Percentiles rank a stretch among this genome's conserved stretches.
Conservation (phyloP, 2,329 filamentous ascomycete species). For the Sclerotinia subarctica region DNA sequence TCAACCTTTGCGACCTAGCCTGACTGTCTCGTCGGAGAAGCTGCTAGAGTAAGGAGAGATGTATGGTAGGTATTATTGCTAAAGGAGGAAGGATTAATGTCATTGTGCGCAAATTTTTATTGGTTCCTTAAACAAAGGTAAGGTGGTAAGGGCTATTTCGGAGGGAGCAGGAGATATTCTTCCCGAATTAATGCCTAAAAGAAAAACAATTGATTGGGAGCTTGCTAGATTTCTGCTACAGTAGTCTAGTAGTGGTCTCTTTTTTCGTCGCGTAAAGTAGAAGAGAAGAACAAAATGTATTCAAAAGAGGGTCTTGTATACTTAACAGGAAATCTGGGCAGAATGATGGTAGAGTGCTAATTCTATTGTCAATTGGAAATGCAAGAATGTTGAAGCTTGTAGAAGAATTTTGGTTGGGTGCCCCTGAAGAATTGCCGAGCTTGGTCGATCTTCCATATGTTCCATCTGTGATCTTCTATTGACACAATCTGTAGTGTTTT, state of each 20-base stretch:
- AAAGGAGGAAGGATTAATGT: not conserved
- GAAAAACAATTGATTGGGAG: not conserved
- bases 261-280: not conserved
- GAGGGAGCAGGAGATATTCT: not conserved
- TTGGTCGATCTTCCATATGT: not conserved
- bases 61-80: not conserved
- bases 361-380: not conserved
- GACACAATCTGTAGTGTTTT: not conserved
- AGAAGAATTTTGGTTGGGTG: not conserved
- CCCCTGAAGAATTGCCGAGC: too few relatives aligned
- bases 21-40: not conserved
- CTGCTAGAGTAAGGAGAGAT: not conserved
- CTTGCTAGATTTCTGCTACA: not conserved
- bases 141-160: not conserved
- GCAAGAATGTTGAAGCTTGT: not conserved
- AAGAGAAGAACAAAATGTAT: not conserved
- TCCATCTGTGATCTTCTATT: not conserved
- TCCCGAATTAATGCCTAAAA: not conserved
- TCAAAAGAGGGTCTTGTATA: not conserved
- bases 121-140: not conserved
- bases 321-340: not conserved
- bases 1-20: not conserved
- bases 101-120: not conserved
- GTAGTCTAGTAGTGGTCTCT: not conserved
- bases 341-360: not conserved